Evolutionary conservation across 306 rosid species (phyloP), one percentile per base, ranked within the genome.

Genomic region (Cucumis cinereus): DNA sequence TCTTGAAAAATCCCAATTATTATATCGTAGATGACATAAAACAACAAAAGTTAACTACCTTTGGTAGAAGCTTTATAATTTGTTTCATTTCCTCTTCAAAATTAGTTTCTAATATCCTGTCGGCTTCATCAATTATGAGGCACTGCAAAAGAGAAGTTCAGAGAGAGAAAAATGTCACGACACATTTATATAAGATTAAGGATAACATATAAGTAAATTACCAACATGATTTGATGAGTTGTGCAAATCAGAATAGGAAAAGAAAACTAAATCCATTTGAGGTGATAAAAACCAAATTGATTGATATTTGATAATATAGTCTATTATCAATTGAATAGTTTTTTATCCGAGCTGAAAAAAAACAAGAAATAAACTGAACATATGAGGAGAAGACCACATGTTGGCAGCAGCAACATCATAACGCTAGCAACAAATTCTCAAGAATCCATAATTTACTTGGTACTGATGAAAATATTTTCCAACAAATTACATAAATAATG

Each of bases 81-180:
- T 94, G 96, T 80, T 88, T 90, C 97, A 92, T 94, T 79, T 94
- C 99, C 63, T 94, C 96, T 89, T 92, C 97, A 84, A 94, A 94
- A 80, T 94, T 94, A 22, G 91, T 82, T 88, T 94, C 97, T 86
- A 94, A 76, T 85, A 94, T 86, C 92, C 96, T 90, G 90, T 92
- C 97, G 28, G 97, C 99, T 86, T 94, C 99, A 83, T 94, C 99
- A 68, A 92, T 89, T 45, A 92, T 75, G 19, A 92, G 97, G 78
- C 96, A 94, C 99, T 91, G 90, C 80, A 47, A 70, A 41, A 47
- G 2, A 38, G 11, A 45, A 69, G 20, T 23, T 69, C 74, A 26
- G 7, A 43, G 56, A 10, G 54, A 35, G 14, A 3, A 23, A 49
- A 35, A 49, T 50, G 28, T 73, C 66, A 74, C 28, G n/a, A 62